Evolutionary conservation across 768 basidiomycete species (phyloP), one percentile per base, ranked within the genome.

Genomic region (Filobasidium wieringae): DNA sequence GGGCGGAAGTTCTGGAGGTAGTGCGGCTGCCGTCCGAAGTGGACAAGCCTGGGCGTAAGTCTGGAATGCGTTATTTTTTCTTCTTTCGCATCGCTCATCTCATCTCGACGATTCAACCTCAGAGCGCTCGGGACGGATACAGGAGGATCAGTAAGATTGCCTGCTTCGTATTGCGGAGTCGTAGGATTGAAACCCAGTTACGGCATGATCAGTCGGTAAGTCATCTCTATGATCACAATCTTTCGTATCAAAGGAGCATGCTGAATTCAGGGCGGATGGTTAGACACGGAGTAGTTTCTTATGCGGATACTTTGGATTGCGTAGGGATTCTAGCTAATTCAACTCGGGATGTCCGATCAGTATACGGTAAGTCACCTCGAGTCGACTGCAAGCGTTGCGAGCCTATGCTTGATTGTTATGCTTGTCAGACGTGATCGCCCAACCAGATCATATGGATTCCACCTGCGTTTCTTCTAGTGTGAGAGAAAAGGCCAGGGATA

Each of bases 141-240:
- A 0, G 93, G 95, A 7, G 95, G 93, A 0, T 97, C 95, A 5
- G 84, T 85, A 9, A 81, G 93, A 37, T 77, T 99, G 1, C 95
- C 95, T 0, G 95, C 95, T 0, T 84, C 90, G 1, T 96, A 96
- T 67, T 95, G 89, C 64, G 89, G 91, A 4, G 77, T 95, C 0
- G 83, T 87, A 1, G 95, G 95, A 0, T 74, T 96, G 41, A 99
- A 99, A 68, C 93, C 93, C 0, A 92, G 91, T 0, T 96, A 96
- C 65, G 93, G 93, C 3, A 76, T 96, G 37, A 75, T 96, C 30
- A 90, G 88, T 66, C 79, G 89, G 87, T 88, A 53, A 54, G 77
- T 70, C n/a, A 52, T 22, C 32, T 31, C 40, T 39, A 37, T 9
- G 36, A 37, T 37, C 55, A 17, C 36, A n/a, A 33, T 26, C 2